phyloP scores from a whole-genome alignment of 345 rosid species.

The Aethionema arabicum region DNA sequence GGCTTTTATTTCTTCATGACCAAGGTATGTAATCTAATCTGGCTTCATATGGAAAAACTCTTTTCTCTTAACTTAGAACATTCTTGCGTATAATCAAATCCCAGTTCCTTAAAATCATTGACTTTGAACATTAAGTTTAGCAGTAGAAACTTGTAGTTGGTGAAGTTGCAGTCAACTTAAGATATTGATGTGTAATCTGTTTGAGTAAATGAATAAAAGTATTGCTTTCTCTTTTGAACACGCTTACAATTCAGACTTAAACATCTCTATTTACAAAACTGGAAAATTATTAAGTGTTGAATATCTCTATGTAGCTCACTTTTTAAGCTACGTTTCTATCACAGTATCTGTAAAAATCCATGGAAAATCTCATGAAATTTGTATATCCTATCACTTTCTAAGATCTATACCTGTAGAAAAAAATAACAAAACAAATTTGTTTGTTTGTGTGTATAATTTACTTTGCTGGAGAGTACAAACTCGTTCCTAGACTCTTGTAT shows the following conservation, averaged over 20 bases:
- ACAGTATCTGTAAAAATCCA: conserved; percentile 15
- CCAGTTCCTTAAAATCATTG: conserved; percentile 24
- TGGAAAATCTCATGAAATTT: conserved; percentile 17
- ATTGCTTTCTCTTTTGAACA: conserved; percentile 37
- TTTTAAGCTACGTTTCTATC: conserved; percentile 37
- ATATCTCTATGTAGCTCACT: conserved; percentile 39
- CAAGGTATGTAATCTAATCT: conserved; percentile 37
- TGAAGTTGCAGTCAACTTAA: conserved; percentile 32
- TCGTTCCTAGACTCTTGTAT: conserved; percentile 58
- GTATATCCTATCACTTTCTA: conserved; percentile 28
- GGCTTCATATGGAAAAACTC: conserved; percentile 14
- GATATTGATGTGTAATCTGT: conserved; percentile 29
- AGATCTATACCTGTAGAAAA: conserved; percentile 20
- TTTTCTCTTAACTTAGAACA: conserved; percentile 21
- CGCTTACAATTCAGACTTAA: conserved; percentile 32
- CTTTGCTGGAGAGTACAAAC: conserved; percentile 46
- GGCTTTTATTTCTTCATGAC: conserved; percentile 33
- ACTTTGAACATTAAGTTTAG: conserved; percentile 20
- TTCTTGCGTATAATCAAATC: conserved; percentile 32
- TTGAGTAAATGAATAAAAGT: conserved; percentile 13
- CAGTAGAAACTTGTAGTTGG: conserved; percentile 31
- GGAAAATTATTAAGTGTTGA: conserved; percentile 22
- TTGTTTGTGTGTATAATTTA: conserved; percentile 10
- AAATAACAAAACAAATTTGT: conserved; percentile 22
- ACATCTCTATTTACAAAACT: conserved; percentile 37